Percentiles rank a stretch among this genome's conserved stretches.
Conservation (phyloP, 257 asterid species). For the Craterostigma plantagineum region DNA sequence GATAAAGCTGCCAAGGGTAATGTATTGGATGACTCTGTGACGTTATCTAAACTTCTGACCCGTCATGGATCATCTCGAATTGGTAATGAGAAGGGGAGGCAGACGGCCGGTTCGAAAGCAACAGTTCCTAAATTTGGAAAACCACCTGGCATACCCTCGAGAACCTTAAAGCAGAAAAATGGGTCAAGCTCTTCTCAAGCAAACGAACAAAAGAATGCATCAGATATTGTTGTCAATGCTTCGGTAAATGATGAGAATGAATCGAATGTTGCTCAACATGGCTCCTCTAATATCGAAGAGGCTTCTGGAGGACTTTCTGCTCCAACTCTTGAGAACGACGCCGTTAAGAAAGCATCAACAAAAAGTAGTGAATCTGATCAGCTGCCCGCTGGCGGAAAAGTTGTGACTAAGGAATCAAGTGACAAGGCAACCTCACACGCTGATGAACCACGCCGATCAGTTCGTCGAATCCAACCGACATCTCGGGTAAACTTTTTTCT, state of each 20-base stretch:
- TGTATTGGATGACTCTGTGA: conserved; percentile 34
- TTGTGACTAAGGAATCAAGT: conserved; percentile 23
- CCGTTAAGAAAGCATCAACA: conserved; percentile 28
- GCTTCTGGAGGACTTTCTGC: conserved; percentile 39
- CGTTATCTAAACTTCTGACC: conserved; percentile 29
- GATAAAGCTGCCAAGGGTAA: conserved; percentile 28
- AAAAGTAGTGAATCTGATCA: conserved; percentile 28
- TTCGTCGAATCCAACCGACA: conserved; percentile 91
- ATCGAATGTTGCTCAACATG: conserved; percentile 22
- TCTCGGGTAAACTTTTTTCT: conserved; percentile 50
- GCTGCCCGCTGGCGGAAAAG: conserved; percentile 35
- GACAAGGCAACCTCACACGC: conserved; percentile 26
- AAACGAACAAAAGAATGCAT: conserved; percentile 17
- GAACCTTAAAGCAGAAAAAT: conserved; percentile 35
- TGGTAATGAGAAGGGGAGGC: conserved; percentile 53
- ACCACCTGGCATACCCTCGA: conserved; percentile 37
- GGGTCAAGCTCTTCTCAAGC: conserved; percentile 28
- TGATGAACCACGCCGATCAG: conserved; percentile 83
- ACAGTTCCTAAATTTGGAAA: conserved; percentile 42
- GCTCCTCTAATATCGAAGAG: conserved; percentile 24
- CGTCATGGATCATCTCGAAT: conserved; percentile 51
- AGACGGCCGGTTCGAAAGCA: conserved; percentile 26
- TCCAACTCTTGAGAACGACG: conserved; percentile 21
- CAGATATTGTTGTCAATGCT: conserved; percentile 18
- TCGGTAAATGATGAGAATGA: conserved; percentile 32